Base-by-base conservation (phyloP, 1,284 basidiomycete genomes). In the Meripilus lineatus region DNA sequence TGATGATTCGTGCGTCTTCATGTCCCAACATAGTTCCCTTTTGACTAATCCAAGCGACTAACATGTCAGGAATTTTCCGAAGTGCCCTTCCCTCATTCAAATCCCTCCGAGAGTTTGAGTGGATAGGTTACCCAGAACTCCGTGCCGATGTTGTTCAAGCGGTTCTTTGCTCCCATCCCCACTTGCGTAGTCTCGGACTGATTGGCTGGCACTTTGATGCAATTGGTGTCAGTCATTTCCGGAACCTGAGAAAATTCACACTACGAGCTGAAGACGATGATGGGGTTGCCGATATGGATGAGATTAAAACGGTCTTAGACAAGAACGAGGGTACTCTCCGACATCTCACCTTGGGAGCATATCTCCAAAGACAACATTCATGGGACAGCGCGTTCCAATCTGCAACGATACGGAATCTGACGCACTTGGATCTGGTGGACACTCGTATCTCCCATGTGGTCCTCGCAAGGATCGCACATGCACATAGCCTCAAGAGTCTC, bases 161-260 rank as follows among this genome's bases (percentile, higher is more conserved):
- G 5, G 66, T 84, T 1, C 60, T 78, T 4, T 57, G 66, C 3
- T 74, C 67, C 32, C 79, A 81, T 50, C 67, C 77, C 3, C 65
- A 70, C 38, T 63, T 83, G 23, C 68, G 69, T 17, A 67, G 71
- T 3, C 66, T 84, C 4, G 80, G 79, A n/a, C 68, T 80, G 24
- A 77, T 82, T 42, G 79, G 79, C 1, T 83, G 77, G 75, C 80
- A 82, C 56, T 81, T 82, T 52, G 80, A 82, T 51, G 79, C 79
- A 3, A 74, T 75, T n/a, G 79, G 79, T 32, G 77, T 82, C 25
- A 46, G 44, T 44, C 55, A 53, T 1, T 82, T 84, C 61, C 63
- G 60, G 5, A 70, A 74, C 38, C 67, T 84, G 13, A 70, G 69
- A 41, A 79, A 79, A 56, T 82, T 84, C 61, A 80, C 77, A 13